These are phyloP conservation scores for Endothia cerciana DNA, from an alignment of 2,329 filamentous ascomycete genomes.

Conservation along the genomic window DNA sequence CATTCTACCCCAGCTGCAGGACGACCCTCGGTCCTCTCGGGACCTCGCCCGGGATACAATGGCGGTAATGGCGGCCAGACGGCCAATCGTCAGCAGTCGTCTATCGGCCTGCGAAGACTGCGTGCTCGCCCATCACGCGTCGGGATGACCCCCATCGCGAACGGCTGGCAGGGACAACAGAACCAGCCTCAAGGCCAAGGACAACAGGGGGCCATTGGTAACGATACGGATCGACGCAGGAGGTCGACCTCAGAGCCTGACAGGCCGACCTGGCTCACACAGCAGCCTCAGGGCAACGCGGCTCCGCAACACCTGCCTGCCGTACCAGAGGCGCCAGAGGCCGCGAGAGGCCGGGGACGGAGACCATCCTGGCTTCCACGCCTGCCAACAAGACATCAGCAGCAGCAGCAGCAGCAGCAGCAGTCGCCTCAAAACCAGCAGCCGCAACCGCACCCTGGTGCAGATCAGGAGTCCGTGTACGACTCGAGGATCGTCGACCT, in stretches of 20 bases:
- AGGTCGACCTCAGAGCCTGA: constrained; percentile 36
- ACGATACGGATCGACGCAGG: constrained; percentile 24
- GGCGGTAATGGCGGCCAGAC: background rate
- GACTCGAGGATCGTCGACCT: constrained; percentile 38
- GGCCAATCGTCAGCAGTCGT: constrained; percentile 25
- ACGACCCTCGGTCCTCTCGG: constrained; percentile 13
- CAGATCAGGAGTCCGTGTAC: constrained; percentile 29
- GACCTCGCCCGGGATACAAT: background rate
- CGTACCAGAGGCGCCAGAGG: constrained; percentile 23
- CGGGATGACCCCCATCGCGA: constrained; percentile 1
- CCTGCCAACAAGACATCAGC: constrained; percentile 6
- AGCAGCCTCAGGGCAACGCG: background rate
- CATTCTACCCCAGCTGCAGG: constrained; percentile 8
- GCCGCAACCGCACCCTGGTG: constrained; percentile 14
- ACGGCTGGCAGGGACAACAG: constrained; percentile 13
- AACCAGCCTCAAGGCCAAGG: background rate
- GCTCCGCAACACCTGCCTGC: constrained; percentile 19
- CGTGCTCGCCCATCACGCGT: constrained; percentile 2
- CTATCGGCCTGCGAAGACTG: constrained; percentile 28
- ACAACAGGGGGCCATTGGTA: background rate
- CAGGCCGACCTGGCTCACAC: constrained; percentile 30
- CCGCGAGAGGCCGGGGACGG: background rate
- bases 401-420: constrained; percentile 4
- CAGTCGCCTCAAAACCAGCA: background rate
- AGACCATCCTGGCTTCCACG: constrained; percentile 18